A percentile compares a stretch with the other conserved stretches of the same genome.
Evolutionary conservation across 2,329 filamentous ascomycete species (phyloP).

Genomic region (Colletotrichum truncatum): DNA sequence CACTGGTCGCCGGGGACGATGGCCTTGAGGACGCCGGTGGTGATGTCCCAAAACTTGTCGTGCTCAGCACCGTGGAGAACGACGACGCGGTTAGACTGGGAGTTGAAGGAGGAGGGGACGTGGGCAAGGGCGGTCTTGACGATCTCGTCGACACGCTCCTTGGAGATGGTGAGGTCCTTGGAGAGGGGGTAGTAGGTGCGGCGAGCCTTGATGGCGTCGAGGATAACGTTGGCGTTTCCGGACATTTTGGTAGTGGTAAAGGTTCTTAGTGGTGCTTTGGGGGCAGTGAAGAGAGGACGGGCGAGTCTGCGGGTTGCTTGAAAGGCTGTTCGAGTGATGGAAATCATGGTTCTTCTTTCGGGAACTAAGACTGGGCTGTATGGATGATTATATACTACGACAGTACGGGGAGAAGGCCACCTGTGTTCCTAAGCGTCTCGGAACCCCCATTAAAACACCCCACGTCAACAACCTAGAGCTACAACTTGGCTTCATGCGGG

Average conservation of each 20-base stretch:
- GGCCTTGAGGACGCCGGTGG: slow-evolving; percentile 69
- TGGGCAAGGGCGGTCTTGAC: slow-evolving; percentile 71
- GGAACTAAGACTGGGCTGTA: not conserved
- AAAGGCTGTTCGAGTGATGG: slow-evolving; percentile 13
- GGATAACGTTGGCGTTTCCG: slow-evolving; percentile 57
- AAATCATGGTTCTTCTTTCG: not conserved
- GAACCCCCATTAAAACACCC: slow-evolving; percentile 19
- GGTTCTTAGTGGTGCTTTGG: slow-evolving; percentile 5
- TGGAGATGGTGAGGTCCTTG: slow-evolving; percentile 69
- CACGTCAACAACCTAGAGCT: slow-evolving; percentile 1
- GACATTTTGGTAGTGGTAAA: slow-evolving; percentile 28
- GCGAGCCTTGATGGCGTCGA: slow-evolving; percentile 73
- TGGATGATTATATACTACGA: slow-evolving; percentile 17
- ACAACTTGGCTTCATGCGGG: not conserved
- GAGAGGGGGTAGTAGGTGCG: slow-evolving; percentile 75
- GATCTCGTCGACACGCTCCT: slow-evolving; percentile 70
- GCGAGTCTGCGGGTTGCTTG: slow-evolving; percentile 15
- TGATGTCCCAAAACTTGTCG: slow-evolving; percentile 86
- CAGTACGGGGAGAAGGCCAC: not conserved
- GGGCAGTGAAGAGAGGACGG: not conserved
- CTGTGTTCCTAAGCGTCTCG: slow-evolving; percentile 12
- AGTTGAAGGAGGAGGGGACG: slow-evolving; percentile 88
- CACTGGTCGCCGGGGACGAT: slow-evolving; percentile 74
- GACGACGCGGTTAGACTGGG: slow-evolving; percentile 81
- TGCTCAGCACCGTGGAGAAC: slow-evolving; percentile 85